Conservation (phyloP, 2,329 filamentous ascomycete genomes). For the Sclerotinia subarctica region DNA sequence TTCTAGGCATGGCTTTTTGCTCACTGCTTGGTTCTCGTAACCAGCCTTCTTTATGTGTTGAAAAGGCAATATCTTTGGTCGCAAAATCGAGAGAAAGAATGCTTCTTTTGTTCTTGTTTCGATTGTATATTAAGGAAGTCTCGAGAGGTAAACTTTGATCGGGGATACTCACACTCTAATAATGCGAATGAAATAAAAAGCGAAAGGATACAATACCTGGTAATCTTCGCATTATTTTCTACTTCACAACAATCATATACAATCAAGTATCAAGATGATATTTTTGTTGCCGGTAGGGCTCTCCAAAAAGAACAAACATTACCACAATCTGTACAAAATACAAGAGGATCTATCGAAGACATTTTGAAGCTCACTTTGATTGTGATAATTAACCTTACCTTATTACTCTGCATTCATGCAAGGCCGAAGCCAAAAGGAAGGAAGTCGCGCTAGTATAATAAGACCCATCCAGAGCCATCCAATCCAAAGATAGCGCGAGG, state of each 20-base stretch:
- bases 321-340: constrained; percentile 91
- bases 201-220: constrained; percentile 12
- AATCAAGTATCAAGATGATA: constrained; percentile 56
- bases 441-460: constrained; percentile 12
- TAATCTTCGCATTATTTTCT: constrained; percentile 68
- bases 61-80: constrained; percentile 79
- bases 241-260: constrained; percentile 80
- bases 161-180: constrained; percentile 6
- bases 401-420: not conserved
- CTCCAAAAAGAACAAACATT: constrained; percentile 66
- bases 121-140: constrained; percentile 68
- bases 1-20: constrained; percentile 68
- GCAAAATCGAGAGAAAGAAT: constrained; percentile 85
- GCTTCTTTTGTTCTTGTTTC: constrained; percentile 81
- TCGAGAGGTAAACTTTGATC: constrained; percentile 44
- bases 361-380: constrained; percentile 47
- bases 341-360: constrained; percentile 84
- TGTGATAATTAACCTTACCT: not conserved
- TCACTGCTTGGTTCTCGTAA: constrained; percentile 68
- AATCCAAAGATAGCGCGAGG: constrained; percentile 24
- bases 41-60: constrained; percentile 76
- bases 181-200: not conserved
- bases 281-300: constrained; percentile 73
- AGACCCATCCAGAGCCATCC: not conserved
- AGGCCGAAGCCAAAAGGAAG: not conserved